Base-by-base conservation (phyloP, 2,329 filamentous ascomycete species). In the Phoma sp. region DNA sequence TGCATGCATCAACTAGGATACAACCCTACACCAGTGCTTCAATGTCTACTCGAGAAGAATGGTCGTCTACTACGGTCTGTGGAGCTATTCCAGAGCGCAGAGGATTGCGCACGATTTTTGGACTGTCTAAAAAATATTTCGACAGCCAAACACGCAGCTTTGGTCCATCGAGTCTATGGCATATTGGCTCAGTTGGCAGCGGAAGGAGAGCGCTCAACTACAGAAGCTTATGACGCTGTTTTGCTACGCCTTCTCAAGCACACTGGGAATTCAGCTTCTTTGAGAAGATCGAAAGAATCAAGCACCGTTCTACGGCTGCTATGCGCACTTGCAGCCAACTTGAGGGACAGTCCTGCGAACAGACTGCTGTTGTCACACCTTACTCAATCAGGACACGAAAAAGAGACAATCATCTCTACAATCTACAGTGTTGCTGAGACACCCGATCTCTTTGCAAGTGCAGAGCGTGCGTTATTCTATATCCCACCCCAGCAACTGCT, bases 401-500 rank as follows among this genome's bases (percentile, higher is more conserved):
- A 22, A 41, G 9, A 19, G 13, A 19, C 9, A 9, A 50, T 55
- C 22, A n/a, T 37, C 8, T 45, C 35, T 8, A 37, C 41, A 15
- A 15, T 55, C 21, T 36, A 36, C 24, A 43, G 32, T 17, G 55
- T 47, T 38, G 47, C 51, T 21, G 15, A 33, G 6, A 22, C 47
- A 27, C 39, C 39, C 7, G 48, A 15, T 38, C 46, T 43, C 5
- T 43, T 57, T 37, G 25, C 46, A 2, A 29, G 36, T 31, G 41
- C 49, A 27, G 57, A 57, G 17, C 31, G 57, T 25, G 33, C 58
- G 13, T 31, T 69, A 15, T 47, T 31, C 10, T 61, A 60, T 29
- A 51, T 65, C 24, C 64, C 66, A 21, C 37, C 37, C 15, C 38
- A 45, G 40, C 31, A 33, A 6, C 33, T 67, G 21, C 24, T 50